Percentiles rank a stretch among this genome's conserved stretches.
Evolutionary conservation across 805 yeast genomes (phyloP).

Genomic region (Tetrapisispora arboricola): DNA sequence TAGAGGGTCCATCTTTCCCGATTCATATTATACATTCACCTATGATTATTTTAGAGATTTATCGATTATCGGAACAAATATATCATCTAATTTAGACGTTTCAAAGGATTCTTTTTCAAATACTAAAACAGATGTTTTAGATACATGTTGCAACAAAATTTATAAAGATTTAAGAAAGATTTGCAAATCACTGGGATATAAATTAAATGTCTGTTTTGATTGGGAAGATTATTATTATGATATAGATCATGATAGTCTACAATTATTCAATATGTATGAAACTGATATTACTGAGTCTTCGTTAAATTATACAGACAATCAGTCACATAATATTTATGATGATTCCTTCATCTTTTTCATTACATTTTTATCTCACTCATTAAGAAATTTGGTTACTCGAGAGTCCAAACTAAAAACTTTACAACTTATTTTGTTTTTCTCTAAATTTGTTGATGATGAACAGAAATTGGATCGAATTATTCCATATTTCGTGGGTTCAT

Average conservation of each 20-base stretch:
- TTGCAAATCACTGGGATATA: conserved; percentile 12
- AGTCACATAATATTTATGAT: conserved; percentile 14
- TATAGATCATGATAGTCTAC: conserved; percentile 9
- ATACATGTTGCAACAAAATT: conserved; percentile 40
- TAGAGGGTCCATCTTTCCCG: conserved; percentile 49
- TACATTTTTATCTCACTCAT: conserved; percentile 19
- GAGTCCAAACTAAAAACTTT: conserved; percentile 41
- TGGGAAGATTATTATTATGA: neutral
- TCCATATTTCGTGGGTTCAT: conserved; percentile 65
- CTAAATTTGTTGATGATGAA: conserved; percentile 72
- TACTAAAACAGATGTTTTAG: conserved; percentile 12
- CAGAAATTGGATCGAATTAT: conserved; percentile 75
- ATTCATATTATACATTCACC: conserved; percentile 54
- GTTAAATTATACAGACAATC: too few species aligned
- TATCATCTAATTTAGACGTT: conserved; percentile 13
- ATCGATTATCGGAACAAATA: conserved; percentile 16
- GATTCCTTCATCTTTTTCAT: conserved; percentile 22
- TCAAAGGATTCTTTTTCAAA: conserved; percentile 11
- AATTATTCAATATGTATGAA: conserved; percentile 6
- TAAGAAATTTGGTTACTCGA: conserved; percentile 16
- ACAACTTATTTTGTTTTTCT: conserved; percentile 63
- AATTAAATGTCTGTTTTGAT: neutral
- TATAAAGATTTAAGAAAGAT: conserved; percentile 46
- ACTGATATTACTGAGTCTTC: too few species aligned
- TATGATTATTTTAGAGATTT: conserved; percentile 54